These are phyloP conservation scores for Globisporangium cylindrosporum DNA, from an alignment of 352 stramenopile species.

Conservation along the genomic window DNA sequence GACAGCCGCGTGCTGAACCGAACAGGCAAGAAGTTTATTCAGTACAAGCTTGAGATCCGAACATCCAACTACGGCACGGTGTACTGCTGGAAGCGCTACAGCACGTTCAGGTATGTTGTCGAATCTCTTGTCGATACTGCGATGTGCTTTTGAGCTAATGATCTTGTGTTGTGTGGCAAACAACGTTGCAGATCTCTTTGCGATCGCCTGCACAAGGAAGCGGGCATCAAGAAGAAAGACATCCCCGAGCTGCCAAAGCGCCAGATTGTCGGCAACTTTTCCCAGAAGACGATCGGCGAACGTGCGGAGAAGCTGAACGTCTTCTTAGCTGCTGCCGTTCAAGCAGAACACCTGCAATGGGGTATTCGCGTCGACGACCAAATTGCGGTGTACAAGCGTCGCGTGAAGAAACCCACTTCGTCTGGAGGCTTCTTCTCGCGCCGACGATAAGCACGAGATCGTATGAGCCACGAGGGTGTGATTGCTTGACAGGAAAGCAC, in stretches of 20 bases:
- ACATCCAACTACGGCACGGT: constrained; percentile 88
- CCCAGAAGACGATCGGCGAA: constrained; percentile 74
- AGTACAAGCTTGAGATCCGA: constrained; percentile 89
- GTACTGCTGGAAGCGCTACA: constrained; percentile 88
- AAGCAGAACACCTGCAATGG: constrained; percentile 84
- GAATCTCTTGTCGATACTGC: neutral
- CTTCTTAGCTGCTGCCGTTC: constrained; percentile 73
- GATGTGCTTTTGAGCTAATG: neutral
- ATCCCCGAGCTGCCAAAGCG: constrained; percentile 83
- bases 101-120: constrained; percentile 72
- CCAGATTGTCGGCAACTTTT: constrained; percentile 84
- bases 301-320: constrained; percentile 85
- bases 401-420: constrained; percentile 53
- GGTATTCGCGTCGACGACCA: constrained; percentile 86
- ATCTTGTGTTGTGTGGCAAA: neutral
- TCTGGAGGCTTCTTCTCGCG: constrained; percentile 59
- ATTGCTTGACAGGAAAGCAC: neutral
- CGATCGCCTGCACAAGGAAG: constrained; percentile 84
- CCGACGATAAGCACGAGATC: constrained; percentile 46
- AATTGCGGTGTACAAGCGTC: constrained; percentile 88
- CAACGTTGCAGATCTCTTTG: constrained; percentile 53
- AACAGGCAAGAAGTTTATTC: constrained; percentile 86
- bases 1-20: constrained; percentile 83
- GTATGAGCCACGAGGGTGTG: neutral
- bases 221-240: constrained; percentile 76